Conservation (phyloP, 2,329 filamentous ascomycete genomes). For the Monosporascus sp. region DNA sequence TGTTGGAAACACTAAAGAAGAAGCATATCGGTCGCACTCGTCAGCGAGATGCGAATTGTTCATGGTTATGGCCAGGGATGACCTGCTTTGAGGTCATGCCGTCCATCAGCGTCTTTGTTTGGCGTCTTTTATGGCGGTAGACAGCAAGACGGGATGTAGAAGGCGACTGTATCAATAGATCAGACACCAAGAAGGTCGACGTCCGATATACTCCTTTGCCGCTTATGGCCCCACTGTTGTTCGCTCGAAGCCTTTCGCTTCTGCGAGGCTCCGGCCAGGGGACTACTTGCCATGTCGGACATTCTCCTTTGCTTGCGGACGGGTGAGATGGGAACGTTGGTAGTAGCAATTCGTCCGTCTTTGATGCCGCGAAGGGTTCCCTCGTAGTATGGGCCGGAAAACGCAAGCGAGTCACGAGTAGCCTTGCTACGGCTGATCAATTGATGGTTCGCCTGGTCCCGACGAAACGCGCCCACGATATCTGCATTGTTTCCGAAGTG, state of each 20-base stretch:
- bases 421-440: constrained; percentile 56
- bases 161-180: constrained; percentile 9
- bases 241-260: constrained; percentile 53
- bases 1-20: no score
- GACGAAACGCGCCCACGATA: constrained; percentile 74
- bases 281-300: constrained; percentile 43
- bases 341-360: constrained; percentile 60
- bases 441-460: constrained; percentile 58
- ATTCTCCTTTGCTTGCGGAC: constrained; percentile 53
- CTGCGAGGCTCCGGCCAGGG: constrained; percentile 41
- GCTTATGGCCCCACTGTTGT: constrained; percentile 42
- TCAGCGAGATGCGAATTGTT: not conserved
- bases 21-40: no score
- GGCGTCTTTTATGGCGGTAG: constrained; percentile 1
- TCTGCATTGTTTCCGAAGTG: constrained; percentile 63
- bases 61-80: constrained; percentile 29
- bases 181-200: constrained; percentile 44
- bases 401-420: constrained; percentile 57
- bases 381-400: constrained; percentile 55
- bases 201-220: constrained; percentile 55
- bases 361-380: constrained; percentile 59
- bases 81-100: constrained; percentile 20
- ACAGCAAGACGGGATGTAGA: constrained; percentile 5
- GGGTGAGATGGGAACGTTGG: constrained; percentile 64
- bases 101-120: constrained; percentile 24